Evolutionary conservation across 129 eudicot genomes (phyloP).

Genomic region (Logfia minima): DNA sequence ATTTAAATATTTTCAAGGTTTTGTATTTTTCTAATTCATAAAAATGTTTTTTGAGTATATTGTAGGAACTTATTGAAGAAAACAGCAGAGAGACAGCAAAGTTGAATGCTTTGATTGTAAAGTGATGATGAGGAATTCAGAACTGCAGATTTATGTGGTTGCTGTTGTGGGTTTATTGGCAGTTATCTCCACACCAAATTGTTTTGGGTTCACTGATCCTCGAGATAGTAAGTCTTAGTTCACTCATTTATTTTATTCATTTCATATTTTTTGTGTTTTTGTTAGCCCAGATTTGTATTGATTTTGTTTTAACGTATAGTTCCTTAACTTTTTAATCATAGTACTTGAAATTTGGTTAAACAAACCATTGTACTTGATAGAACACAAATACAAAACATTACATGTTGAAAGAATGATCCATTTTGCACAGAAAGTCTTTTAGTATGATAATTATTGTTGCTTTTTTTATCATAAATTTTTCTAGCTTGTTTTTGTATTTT

Average conservation of each 20-base stretch:
- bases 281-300: neutral
- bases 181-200: slow-evolving; percentile 32
- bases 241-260: neutral
- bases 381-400: too few relatives aligned
- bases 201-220: slow-evolving; percentile 56
- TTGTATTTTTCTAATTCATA: neutral
- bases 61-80: slow-evolving; percentile 6
- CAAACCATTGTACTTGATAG: too few relatives aligned
- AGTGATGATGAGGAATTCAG: slow-evolving; percentile 40
- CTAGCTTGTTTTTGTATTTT: neutral
- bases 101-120: slow-evolving; percentile 26
- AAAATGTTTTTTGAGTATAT: too few relatives aligned
- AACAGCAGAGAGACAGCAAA: slow-evolving; percentile 13
- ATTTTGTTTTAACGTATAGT: too few relatives aligned
- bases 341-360: neutral
- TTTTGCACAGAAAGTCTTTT: too few relatives aligned
- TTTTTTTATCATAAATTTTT: neutral
- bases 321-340: neutral
- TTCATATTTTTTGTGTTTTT: neutral
- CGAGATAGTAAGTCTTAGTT: slow-evolving; percentile 53
- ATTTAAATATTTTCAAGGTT: neutral
- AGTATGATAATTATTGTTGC: neutral
- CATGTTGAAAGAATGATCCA: neutral
- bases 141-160: slow-evolving; percentile 32
- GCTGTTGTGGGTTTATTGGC: slow-evolving; percentile 39